Evolutionary conservation across 2,329 filamentous ascomycete genomes (phyloP).

Genomic region (Davidsoniella australis): DNA sequence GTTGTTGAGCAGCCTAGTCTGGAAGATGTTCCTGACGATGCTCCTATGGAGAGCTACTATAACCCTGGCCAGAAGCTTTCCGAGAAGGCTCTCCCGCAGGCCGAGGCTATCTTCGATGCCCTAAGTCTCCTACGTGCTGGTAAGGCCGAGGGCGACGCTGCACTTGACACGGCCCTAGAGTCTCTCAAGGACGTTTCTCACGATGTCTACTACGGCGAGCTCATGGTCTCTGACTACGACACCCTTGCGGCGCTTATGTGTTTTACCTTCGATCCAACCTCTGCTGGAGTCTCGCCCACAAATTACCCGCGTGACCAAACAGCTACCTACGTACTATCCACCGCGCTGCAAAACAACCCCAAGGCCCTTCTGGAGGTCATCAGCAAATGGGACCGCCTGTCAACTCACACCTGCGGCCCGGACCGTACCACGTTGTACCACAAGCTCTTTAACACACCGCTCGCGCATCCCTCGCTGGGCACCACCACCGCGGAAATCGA

Average conservation of each 20-base stretch:
- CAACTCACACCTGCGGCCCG: constrained; percentile 23
- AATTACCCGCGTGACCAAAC: constrained; percentile 28
- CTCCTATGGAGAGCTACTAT: constrained; percentile 30
- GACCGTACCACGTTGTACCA: constrained; percentile 13
- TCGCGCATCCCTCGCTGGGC: background rate
- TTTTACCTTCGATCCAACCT: constrained; percentile 25
- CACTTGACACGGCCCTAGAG: constrained; percentile 34
- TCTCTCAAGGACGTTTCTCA: constrained; percentile 46
- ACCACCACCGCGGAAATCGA: constrained; percentile 13
- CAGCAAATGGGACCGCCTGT: constrained; percentile 28
- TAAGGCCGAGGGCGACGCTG: constrained; percentile 19
- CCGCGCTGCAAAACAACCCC: constrained; percentile 47
- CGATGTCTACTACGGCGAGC: constrained; percentile 52
- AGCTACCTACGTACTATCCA: constrained; percentile 40
- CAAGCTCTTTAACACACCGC: constrained; percentile 9
- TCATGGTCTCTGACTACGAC: constrained; percentile 38
- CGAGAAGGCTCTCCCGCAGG: constrained; percentile 10
- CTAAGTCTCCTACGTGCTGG: constrained; percentile 30
- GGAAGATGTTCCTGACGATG: constrained; percentile 27
- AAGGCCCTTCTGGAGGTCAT: constrained; percentile 37
- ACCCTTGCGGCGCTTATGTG: constrained; percentile 40
- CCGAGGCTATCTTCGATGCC: constrained; percentile 27
- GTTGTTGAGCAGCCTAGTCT: constrained; percentile 28
- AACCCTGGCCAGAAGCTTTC: constrained; percentile 19
- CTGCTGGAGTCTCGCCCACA: constrained; percentile 13